These are phyloP conservation scores for Arabidopsis hybrid DNA, from an alignment of 441 rosid species.

Conservation along the genomic window DNA sequence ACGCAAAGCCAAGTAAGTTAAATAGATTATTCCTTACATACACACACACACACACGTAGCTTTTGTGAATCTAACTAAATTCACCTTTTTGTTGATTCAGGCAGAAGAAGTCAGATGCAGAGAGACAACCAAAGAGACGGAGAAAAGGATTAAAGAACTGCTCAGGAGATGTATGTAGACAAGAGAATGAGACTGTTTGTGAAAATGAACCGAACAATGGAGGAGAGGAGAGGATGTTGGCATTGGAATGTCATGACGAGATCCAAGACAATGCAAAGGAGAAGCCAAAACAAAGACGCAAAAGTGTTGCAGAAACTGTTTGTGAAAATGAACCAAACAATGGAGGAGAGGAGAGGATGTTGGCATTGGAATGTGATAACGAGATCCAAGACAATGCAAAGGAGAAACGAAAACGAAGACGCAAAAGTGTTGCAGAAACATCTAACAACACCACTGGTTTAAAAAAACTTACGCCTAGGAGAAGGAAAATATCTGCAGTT, in stretches of 20 bases:
- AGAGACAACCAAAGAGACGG: conserved; percentile 42
- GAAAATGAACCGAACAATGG: conserved; percentile 34
- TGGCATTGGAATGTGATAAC: conserved; percentile 28
- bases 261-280: background rate
- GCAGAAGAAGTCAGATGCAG: conserved; percentile 30
- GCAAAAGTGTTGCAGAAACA: conserved; percentile 16
- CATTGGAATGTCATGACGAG: conserved; percentile 17
- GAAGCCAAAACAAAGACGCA: conserved; percentile 7
- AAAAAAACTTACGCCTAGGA: conserved; percentile 18
- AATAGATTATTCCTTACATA: conserved; percentile 6
- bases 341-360: conserved; percentile 29
- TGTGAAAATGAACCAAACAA: conserved; percentile 33
- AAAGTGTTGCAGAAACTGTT: background rate
- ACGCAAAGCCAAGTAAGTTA: conserved; percentile 37
- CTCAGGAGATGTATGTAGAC: conserved; percentile 19
- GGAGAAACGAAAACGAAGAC: conserved; percentile 11
- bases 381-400: conserved; percentile 6
- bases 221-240: conserved; percentile 29
- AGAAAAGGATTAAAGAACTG: conserved; percentile 22
- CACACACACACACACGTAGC: background rate
- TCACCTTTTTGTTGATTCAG: conserved; percentile 43
- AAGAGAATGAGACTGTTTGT: conserved; percentile 25
- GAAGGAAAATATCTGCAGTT: conserved; percentile 21
- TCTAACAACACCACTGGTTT: background rate
- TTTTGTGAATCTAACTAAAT: conserved; percentile 5